These are phyloP conservation scores for Cercospora sp. DNA, from an alignment of 2,329 filamentous ascomycete genomes.

Conservation along the genomic window DNA sequence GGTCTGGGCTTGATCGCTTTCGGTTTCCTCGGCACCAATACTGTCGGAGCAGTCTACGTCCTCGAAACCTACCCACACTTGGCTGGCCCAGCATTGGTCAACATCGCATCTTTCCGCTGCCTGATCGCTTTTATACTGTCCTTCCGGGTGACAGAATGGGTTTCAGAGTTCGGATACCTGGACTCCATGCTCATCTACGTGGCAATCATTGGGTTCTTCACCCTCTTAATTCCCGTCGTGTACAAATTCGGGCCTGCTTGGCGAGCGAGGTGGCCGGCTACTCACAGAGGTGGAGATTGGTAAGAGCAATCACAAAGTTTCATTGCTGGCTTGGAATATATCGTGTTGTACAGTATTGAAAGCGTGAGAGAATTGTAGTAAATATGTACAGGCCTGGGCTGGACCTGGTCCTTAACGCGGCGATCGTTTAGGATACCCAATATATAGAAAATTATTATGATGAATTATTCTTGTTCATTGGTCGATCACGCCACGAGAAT, in stretches of 20 bases:
- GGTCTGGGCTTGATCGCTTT: slow-evolving; percentile 36
- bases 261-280: slow-evolving; percentile 29
- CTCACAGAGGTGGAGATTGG: slow-evolving; percentile 16
- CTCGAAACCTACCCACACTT: slow-evolving; percentile 38
- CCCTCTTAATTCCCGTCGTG: slow-evolving; percentile 32
- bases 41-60: slow-evolving; percentile 37
- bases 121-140: slow-evolving; percentile 35
- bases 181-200: slow-evolving; percentile 35
- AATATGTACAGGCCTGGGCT: background rate
- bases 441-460: slow-evolving; percentile 5
- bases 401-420: background rate
- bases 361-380: background rate
- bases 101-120: slow-evolving; percentile 37
- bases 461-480: background rate
- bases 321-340: background rate
- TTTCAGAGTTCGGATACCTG: slow-evolving; percentile 33
- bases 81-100: slow-evolving; percentile 37
- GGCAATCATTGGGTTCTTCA: slow-evolving; percentile 31
- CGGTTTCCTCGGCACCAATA: slow-evolving; percentile 36
- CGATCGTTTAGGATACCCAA: background rate
- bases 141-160: slow-evolving; percentile 35
- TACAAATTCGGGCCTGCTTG: slow-evolving; percentile 29
- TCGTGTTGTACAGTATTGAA: slow-evolving; percentile 3
- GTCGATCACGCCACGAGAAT: background rate
- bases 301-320: background rate